phyloP scores from a whole-genome alignment of 2,329 filamentous ascomycete genomes.

The Colletotrichum sp. region DNA sequence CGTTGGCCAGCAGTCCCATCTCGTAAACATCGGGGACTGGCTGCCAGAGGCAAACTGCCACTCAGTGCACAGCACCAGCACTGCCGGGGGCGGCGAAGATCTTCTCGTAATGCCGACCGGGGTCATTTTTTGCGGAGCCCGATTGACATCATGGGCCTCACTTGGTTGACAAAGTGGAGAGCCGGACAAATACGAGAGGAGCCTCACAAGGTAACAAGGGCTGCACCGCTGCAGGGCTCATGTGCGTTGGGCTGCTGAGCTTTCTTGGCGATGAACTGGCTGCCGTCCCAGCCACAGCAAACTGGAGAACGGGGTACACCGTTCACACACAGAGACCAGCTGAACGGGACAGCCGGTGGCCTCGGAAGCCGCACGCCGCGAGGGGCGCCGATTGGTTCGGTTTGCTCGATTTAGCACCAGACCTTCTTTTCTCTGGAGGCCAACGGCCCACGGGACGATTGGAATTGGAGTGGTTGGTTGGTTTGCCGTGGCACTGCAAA shows the following conservation, averaged over 20 bases:
- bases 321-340: neutral
- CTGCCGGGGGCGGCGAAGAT: slow-evolving; percentile 5
- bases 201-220: neutral
- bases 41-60: neutral
- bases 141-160: slow-evolving; percentile 10
- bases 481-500: neutral
- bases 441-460: neutral
- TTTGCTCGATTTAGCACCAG: neutral
- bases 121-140: neutral
- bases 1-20: neutral
- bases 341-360: neutral
- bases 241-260: neutral
- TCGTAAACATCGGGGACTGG: slow-evolving; percentile 1
- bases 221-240: neutral
- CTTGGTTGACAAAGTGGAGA: neutral
- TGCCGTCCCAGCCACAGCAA: neutral
- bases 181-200: slow-evolving; percentile 12
- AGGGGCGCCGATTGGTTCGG: neutral
- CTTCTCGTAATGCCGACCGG: slow-evolving; percentile 17
- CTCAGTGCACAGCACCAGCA: neutral
- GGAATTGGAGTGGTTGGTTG: neutral
- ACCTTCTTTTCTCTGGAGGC: neutral
- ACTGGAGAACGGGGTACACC: neutral
- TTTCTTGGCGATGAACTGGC: neutral
- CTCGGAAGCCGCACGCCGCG: neutral